Evolutionary conservation across 2,329 filamentous ascomycete species (phyloP).

Genomic region (Zymoseptoria ardabiliae): DNA sequence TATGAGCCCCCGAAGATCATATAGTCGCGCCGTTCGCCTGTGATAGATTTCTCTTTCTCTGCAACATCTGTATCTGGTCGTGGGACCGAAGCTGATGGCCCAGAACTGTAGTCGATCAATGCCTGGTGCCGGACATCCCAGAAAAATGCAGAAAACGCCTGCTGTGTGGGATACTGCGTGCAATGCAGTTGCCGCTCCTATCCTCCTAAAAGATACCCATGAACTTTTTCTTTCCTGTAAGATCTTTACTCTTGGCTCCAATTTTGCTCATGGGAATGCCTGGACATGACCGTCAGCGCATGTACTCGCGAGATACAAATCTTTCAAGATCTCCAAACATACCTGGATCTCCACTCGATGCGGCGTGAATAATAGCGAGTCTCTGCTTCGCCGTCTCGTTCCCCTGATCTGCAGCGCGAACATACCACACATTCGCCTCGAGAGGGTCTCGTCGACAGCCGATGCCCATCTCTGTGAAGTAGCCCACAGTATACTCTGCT

Average conservation of each 20-base stretch:
- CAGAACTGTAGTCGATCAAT: not conserved
- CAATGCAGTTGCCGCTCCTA: not conserved
- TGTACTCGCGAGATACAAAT: not conserved
- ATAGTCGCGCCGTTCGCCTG: no score
- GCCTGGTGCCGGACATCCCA: not conserved
- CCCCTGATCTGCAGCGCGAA: constrained; percentile 85
- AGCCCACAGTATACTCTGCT: constrained; percentile 92
- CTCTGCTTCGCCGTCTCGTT: constrained; percentile 85
- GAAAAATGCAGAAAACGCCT: not conserved
- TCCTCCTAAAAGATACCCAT: constrained; percentile 24
- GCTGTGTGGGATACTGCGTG: not conserved
- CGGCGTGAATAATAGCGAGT: constrained; percentile 76
- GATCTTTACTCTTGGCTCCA: constrained; percentile 26
- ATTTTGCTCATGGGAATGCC: constrained; percentile 28
- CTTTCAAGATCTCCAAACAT: constrained; percentile 16
- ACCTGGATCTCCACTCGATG: constrained; percentile 55
- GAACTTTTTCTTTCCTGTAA: constrained; percentile 26
- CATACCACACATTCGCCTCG: constrained; percentile 97
- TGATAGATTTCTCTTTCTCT: not conserved
- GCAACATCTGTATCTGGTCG: not conserved
- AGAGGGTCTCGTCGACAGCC: constrained; percentile 90
- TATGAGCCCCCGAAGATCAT: no score
- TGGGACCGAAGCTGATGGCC: no score
- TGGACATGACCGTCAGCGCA: constrained; percentile 2
- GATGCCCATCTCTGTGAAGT: constrained; percentile 98